Percentiles rank a stretch among this genome's conserved stretches.
These are phyloP conservation scores for Peronosclerospora sorghi DNA, from an alignment of 352 stramenopile species.

Conservation along the genomic window DNA sequence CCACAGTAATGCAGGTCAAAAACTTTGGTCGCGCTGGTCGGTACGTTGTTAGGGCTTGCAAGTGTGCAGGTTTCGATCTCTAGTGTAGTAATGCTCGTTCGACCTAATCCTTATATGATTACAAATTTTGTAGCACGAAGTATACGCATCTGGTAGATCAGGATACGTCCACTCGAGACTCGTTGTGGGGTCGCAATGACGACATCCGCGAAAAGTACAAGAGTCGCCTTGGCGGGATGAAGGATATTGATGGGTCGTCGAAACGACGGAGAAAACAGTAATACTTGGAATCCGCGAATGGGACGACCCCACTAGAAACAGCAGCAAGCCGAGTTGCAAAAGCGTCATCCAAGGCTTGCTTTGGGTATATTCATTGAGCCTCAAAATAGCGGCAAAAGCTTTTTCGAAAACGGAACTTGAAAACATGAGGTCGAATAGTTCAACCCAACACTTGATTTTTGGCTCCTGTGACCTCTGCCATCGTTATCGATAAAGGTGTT, in stretches of 20 bases:
- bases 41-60: constrained; percentile 22
- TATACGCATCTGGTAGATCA: constrained; percentile 97
- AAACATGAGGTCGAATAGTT: constrained; percentile 22
- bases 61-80: neutral
- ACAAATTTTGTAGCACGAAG: constrained; percentile 73
- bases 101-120: constrained; percentile 13
- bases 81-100: no score
- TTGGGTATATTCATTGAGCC: constrained; percentile 37
- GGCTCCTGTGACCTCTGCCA: constrained; percentile 1
- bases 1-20: constrained; percentile 95
- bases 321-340: constrained; percentile 28
- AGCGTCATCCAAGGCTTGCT: constrained; percentile 24
- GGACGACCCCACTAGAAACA: constrained; percentile 26
- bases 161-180: constrained; percentile 88
- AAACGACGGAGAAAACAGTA: constrained; percentile 64
- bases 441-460: constrained; percentile 11
- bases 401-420: constrained; percentile 20
- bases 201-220: constrained; percentile 77
- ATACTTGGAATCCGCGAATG: constrained; percentile 21
- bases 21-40: constrained; percentile 95
- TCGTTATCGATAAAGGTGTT: constrained; percentile 14
- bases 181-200: constrained; percentile 66
- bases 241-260: constrained; percentile 42
- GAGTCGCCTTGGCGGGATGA: constrained; percentile 60
- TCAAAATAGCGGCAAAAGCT: constrained; percentile 20